Base-by-base conservation (phyloP, 2,329 filamentous ascomycete genomes). In the Dactylellina cionopaga region DNA sequence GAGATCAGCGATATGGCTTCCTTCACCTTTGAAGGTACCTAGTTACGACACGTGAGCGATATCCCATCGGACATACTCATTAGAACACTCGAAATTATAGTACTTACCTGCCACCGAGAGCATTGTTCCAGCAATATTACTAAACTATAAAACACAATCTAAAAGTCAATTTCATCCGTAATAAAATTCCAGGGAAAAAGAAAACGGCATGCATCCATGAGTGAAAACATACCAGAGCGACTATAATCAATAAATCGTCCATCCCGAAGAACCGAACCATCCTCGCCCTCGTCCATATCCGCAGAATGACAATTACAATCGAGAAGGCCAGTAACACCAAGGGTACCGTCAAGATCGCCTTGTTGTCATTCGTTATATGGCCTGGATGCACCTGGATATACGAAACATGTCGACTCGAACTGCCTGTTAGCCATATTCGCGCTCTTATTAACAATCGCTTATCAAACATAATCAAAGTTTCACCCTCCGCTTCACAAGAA, bases 341-440 rank as follows among this genome's bases (percentile, higher is more conserved):
- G 17, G 68, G 68, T 19, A 65, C 59, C 5, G 59, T 60, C 59
- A 72, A 47, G 37, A 72, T 72, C 19, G 51, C 59, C 39, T 72
- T 72, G 27, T 65, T 64, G 17, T 65, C 59, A 60, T 72, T 65
- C 29, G 59, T 19, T 37, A 72, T 59, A 27, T 65, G 68, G 22
- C 68, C 68, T 60, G 68, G 68, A 60, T 72, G 68, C 44, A 72
- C 68, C 68, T 72, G 68, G 37, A 72, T 49, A 27, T 41, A 25
- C 11, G 24, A 22, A 56, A 43, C 13, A 22, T 33, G 25, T 49
- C 68, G 52, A 41, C n/a, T n/a, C 17, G 46, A 35, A 15, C 37
- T 33, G 9, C 39, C 58, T 71, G 54, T 72, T 65, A 72, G 68
- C 59, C 43, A 19, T 19, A 43, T 5, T 5, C 11, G 13, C 6